Percentiles rank a stretch among this genome's conserved stretches.
Conservation (phyloP, 768 basidiomycete genomes). For the Calocera cornea region DNA sequence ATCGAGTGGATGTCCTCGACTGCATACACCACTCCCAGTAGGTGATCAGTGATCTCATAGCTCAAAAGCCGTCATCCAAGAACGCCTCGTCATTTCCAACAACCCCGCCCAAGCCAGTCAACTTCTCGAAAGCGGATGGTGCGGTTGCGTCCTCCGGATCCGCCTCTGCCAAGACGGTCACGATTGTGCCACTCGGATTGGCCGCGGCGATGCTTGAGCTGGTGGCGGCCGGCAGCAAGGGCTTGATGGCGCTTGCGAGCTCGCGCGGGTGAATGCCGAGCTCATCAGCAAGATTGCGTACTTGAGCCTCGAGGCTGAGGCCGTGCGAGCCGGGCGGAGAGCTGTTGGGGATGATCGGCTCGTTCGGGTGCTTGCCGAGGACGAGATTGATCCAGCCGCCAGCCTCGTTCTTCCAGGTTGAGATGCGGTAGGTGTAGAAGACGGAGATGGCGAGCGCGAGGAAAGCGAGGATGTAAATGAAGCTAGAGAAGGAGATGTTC, state of each 20-base stretch:
- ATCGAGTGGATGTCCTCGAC: too few relatives aligned
- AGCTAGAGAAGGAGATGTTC: constrained; percentile 5
- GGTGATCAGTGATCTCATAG: too few relatives aligned
- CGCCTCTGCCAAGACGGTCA: not conserved
- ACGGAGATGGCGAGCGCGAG: not conserved
- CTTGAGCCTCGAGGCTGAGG: constrained; percentile 7
- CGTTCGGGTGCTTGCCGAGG: constrained; percentile 8
- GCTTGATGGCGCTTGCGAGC: constrained; percentile 11
- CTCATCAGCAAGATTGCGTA: constrained; percentile 11
- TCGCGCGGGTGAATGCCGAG: constrained; percentile 13
- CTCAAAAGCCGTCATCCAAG: constrained; percentile 1
- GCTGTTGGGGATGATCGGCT: constrained; percentile 2
- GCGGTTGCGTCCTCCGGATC: not conserved
- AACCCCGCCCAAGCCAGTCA: not conserved
- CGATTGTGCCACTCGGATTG: constrained; percentile 4
- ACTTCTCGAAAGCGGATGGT: not conserved
- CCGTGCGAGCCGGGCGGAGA: not conserved
- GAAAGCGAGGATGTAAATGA: constrained; percentile 11
- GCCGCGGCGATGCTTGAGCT: constrained; percentile 9
- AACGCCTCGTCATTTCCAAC: not conserved
- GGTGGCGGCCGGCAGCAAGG: constrained; percentile 10
- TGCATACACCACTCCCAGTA: too few relatives aligned
- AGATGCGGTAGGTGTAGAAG: constrained; percentile 13
- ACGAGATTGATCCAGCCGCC: constrained; percentile 13
- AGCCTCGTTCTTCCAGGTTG: constrained; percentile 10